These are phyloP conservation scores for Curvularia sp. DNA, from an alignment of 2,329 filamentous ascomycete species.

Conservation along the genomic window DNA sequence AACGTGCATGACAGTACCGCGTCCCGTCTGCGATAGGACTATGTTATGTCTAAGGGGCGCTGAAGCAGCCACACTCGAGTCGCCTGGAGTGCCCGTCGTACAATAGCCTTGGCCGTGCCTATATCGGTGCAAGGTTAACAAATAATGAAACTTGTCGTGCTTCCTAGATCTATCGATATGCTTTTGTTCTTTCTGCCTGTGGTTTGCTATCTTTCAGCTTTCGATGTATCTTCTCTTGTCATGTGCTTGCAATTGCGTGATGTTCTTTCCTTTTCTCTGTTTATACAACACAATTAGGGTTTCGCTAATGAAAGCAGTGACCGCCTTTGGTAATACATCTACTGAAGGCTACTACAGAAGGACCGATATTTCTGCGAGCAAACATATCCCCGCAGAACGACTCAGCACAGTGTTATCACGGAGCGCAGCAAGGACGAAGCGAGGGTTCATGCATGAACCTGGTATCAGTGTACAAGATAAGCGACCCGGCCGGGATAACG, in stretches of 20 bases:
- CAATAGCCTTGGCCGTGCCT: slow-evolving; percentile 3
- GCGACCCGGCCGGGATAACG: slow-evolving; percentile 2
- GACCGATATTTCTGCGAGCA: background rate
- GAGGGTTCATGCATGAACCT: background rate
- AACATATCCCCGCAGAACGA: background rate
- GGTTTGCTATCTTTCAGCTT: background rate
- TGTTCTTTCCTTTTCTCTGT: background rate
- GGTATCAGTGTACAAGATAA: background rate
- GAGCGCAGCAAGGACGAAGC: background rate
- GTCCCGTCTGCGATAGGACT: slow-evolving; percentile 5
- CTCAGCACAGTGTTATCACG: background rate
- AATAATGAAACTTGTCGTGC: slow-evolving; percentile 8
- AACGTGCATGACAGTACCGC: slow-evolving; percentile 10
- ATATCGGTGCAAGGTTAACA: slow-evolving; percentile 4
- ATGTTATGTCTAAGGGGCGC: slow-evolving; percentile 11
- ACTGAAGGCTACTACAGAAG: background rate
- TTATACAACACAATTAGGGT: background rate
- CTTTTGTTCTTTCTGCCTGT: background rate
- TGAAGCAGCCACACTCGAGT: slow-evolving; percentile 17
- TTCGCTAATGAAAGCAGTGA: background rate
- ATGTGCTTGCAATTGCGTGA: slow-evolving; percentile 1
- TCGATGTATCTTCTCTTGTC: background rate
- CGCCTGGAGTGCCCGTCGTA: slow-evolving; percentile 10
- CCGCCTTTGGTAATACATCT: background rate
- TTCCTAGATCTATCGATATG: background rate